Conservation (phyloP, 495 filamentous ascomycete genomes). For the Schizothecium vesticola region DNA sequence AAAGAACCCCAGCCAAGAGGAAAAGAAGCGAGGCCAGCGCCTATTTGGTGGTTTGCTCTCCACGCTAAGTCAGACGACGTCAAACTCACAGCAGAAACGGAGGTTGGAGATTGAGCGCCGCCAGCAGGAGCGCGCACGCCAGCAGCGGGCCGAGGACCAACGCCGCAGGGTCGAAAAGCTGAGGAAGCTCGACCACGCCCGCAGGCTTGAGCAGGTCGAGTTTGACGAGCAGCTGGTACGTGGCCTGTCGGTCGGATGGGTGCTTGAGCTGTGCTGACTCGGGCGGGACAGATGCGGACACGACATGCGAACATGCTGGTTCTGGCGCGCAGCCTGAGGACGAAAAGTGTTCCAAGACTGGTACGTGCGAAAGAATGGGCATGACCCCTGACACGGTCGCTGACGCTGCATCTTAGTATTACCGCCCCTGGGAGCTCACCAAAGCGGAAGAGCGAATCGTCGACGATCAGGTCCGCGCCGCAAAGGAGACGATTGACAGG, state of each 20-base stretch:
- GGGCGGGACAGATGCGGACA: conserved; percentile 61
- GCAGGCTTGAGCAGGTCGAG: conserved; percentile 64
- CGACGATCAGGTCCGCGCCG: conserved; percentile 41
- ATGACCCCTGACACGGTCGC: neutral
- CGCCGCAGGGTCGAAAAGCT: conserved; percentile 56
- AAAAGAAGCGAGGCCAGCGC: conserved; percentile 80
- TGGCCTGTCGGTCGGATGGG: neutral
- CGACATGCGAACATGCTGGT: conserved; percentile 68
- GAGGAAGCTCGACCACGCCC: conserved; percentile 53
- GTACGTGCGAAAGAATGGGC: conserved; percentile 40
- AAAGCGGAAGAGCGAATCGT: conserved; percentile 45
- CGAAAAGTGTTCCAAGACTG: conserved; percentile 66
- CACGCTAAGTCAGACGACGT: conserved; percentile 76
- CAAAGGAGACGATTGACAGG: conserved; percentile 40
- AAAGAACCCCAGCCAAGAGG: conserved; percentile 57
- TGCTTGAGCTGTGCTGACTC: conserved; percentile 22
- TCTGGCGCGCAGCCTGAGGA: conserved; percentile 69
- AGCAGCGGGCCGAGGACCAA: conserved; percentile 63
- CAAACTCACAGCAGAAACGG: conserved; percentile 60
- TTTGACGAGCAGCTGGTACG: conserved; percentile 77
- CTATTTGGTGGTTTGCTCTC: conserved; percentile 86
- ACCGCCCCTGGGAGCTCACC: conserved; percentile 77
- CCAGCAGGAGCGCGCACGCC: conserved; percentile 75
- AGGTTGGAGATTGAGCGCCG: conserved; percentile 86
- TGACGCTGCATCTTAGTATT: conserved; percentile 57